A percentile compares a stretch with the other conserved stretches of the same genome.
These are phyloP conservation scores for Meyerozyma athensensis DNA, from an alignment of 1,139 yeast genomes.

Conservation along the genomic window DNA sequence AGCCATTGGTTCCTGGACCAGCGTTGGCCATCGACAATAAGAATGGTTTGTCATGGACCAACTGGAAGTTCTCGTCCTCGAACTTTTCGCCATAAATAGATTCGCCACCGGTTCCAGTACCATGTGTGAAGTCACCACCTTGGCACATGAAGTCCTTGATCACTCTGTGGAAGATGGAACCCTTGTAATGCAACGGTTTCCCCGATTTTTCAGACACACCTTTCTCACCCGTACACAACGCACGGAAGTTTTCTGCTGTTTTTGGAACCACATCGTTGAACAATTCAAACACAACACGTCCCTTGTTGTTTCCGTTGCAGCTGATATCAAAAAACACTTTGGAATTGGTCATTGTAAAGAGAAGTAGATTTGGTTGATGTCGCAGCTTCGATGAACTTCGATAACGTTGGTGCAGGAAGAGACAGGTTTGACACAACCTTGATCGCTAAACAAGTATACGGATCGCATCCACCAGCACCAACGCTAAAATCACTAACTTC, in stretches of 20 bases:
- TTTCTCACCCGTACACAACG: slow-evolving; percentile 85
- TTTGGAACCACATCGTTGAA: slow-evolving; percentile 82
- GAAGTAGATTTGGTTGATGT: no score
- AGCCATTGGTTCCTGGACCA: slow-evolving; percentile 93
- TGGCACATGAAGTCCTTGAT: slow-evolving; percentile 90
- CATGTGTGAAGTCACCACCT: slow-evolving; percentile 94
- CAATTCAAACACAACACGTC: slow-evolving; percentile 73
- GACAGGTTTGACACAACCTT: no score
- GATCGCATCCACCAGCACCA: no score
- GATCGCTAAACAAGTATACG: no score
- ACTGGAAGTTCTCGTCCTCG: slow-evolving; percentile 82
- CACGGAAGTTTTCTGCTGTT: slow-evolving; percentile 90
- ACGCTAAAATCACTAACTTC: no score
- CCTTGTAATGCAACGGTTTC: slow-evolving; percentile 67
- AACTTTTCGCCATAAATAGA: slow-evolving; percentile 94
- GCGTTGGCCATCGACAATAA: slow-evolving; percentile 94
- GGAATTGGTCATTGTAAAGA: slow-evolving; percentile 6
- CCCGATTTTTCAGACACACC: slow-evolving; percentile 60
- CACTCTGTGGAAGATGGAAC: slow-evolving; percentile 84
- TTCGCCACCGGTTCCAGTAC: slow-evolving; percentile 91
- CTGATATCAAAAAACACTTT: slow-evolving; percentile 74
- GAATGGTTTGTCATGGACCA: slow-evolving; percentile 78
- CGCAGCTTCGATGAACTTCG: no score
- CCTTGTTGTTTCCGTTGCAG: slow-evolving; percentile 59
- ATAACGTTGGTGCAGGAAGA: no score